Percentiles rank a stretch among this genome's conserved stretches.
phyloP scores from a whole-genome alignment of 2,329 filamentous ascomycete genomes.

The Claviceps pusilla region DNA sequence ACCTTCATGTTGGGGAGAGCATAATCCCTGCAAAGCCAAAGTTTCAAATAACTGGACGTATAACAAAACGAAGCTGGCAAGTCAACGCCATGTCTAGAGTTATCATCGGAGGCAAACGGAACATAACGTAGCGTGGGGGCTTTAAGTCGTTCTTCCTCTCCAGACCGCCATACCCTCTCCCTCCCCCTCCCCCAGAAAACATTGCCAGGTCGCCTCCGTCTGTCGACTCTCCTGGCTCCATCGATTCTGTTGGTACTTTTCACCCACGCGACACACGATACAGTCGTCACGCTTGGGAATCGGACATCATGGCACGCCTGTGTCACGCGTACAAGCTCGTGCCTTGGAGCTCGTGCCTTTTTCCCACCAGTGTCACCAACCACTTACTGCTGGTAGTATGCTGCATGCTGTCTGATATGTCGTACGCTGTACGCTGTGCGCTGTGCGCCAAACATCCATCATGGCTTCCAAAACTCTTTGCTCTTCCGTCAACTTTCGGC shows the following conservation, averaged over 20 bases:
- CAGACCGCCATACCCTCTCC: neutral
- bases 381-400: neutral
- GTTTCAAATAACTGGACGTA: neutral
- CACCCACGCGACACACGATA: neutral
- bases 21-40: neutral
- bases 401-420: neutral
- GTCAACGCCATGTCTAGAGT: neutral
- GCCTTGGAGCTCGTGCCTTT: neutral
- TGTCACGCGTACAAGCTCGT: neutral
- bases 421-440: neutral
- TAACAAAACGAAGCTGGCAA: neutral
- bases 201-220: neutral
- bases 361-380: neutral
- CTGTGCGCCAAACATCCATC: neutral
- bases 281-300: neutral
- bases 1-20: neutral
- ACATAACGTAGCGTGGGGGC: neutral
- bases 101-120: neutral
- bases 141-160: neutral
- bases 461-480: neutral
- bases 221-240: neutral
- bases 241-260: neutral
- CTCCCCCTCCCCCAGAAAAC: neutral
- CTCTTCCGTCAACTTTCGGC: neutral
- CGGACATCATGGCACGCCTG: neutral